phyloP scores from a whole-genome alignment of 2,329 filamentous ascomycete genomes.

The Pseudocercospora fuligena region DNA sequence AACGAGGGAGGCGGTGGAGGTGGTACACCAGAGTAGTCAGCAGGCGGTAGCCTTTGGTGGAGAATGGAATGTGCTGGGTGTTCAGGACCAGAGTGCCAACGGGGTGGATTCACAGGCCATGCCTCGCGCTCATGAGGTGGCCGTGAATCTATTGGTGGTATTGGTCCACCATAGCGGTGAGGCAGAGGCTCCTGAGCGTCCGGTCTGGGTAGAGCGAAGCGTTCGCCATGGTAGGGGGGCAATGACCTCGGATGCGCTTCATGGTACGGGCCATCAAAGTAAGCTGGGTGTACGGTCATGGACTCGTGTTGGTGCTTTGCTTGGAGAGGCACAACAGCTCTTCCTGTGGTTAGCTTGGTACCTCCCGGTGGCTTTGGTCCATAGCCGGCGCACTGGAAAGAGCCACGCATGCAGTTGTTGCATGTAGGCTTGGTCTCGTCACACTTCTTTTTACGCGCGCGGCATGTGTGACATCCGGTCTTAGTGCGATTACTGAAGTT shows the following conservation, averaged over 20 bases:
- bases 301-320: slow-evolving; percentile 24
- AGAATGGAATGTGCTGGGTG: slow-evolving; percentile 14
- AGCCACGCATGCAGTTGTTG: slow-evolving; percentile 87
- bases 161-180: slow-evolving; percentile 17
- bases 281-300: slow-evolving; percentile 16
- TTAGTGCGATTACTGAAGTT: slow-evolving; percentile 96
- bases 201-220: slow-evolving; percentile 13
- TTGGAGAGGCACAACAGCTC: slow-evolving; percentile 24
- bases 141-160: slow-evolving; percentile 20
- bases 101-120: slow-evolving; percentile 19
- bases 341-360: slow-evolving; percentile 13
- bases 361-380: slow-evolving; percentile 49
- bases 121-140: slow-evolving; percentile 24
- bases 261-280: slow-evolving; percentile 24
- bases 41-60: slow-evolving; percentile 24
- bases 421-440: slow-evolving; percentile 93
- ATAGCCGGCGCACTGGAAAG: slow-evolving; percentile 91
- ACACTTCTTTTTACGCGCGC: slow-evolving; percentile 95
- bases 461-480: slow-evolving; percentile 91
- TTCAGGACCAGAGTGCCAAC: slow-evolving; percentile 11
- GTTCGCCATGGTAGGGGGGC: slow-evolving; percentile 13
- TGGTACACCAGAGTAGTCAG: slow-evolving; percentile 22
- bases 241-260: slow-evolving; percentile 7
- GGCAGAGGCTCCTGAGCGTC: slow-evolving; percentile 10
- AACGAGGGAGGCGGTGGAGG: slow-evolving; percentile 17